Conservation (phyloP, 192 early-diverging fungal species). For the Coemansia sp. region DNA sequence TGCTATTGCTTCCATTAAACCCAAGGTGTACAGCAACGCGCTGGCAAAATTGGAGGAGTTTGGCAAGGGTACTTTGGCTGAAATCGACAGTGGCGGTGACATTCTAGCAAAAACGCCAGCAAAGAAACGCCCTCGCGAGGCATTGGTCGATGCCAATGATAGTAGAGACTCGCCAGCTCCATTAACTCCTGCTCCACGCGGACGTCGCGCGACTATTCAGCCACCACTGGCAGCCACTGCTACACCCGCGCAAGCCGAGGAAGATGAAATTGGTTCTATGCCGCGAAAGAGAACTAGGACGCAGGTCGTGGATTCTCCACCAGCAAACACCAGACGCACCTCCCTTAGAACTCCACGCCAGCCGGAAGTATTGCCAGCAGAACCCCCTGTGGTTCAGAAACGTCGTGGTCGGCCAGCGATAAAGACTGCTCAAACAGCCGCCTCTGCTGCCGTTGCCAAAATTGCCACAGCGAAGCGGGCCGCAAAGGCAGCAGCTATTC, state of each 20-base stretch:
- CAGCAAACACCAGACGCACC: not conserved
- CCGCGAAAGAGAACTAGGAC: not conserved
- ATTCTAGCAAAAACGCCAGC: slow-evolving; percentile 23
- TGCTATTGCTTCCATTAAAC: slow-evolving; percentile 21
- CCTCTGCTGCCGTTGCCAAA: not conserved
- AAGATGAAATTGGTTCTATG: slow-evolving; percentile 9
- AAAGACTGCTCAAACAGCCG: not conserved
- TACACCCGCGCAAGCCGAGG: not conserved
- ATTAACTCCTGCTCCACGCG: not conserved
- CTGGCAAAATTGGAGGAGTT: slow-evolving; percentile 36
- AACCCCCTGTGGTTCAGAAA: not conserved
- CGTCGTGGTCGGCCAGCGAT: not conserved
- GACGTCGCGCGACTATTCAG: not conserved
- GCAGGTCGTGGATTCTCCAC: not conserved
- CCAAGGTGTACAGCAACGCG: slow-evolving; percentile 27
- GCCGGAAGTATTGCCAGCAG: not conserved
- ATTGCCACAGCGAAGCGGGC: not conserved
- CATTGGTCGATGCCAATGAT: not conserved
- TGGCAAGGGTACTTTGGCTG: slow-evolving; percentile 25
- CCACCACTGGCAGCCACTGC: not conserved
- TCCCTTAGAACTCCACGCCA: not conserved
- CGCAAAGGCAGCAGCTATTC: slow-evolving; percentile 12
- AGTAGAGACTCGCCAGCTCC: not conserved
- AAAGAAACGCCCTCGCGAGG: slow-evolving; percentile 23
- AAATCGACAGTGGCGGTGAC: slow-evolving; percentile 19